These are phyloP conservation scores for Syncephalis plumigaleata DNA, from an alignment of 371 early-diverging fungal species.

Conservation along the genomic window DNA sequence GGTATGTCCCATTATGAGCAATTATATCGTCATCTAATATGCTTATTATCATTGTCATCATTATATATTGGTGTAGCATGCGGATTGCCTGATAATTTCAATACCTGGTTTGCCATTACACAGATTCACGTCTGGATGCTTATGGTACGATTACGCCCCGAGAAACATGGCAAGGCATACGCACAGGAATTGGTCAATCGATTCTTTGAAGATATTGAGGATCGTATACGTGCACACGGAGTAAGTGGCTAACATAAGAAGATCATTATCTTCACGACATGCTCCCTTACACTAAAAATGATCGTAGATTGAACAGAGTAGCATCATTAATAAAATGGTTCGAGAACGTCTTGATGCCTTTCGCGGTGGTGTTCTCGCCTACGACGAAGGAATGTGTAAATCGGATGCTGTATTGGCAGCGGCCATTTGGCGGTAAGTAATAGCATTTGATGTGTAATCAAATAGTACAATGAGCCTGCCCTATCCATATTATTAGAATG, in stretches of 20 bases:
- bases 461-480: too few relatives aligned
- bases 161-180: slow-evolving; percentile 48
- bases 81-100: slow-evolving; percentile 72
- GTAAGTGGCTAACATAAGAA: slow-evolving; percentile 12
- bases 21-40: neutral
- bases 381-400: slow-evolving; percentile 84
- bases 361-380: slow-evolving; percentile 79
- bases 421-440: slow-evolving; percentile 76
- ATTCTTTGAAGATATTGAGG: slow-evolving; percentile 80
- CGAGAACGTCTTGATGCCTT: slow-evolving; percentile 68
- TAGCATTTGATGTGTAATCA: slow-evolving; percentile 4
- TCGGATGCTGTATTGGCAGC: slow-evolving; percentile 83
- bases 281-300: neutral
- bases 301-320: slow-evolving; percentile 43
- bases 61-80: slow-evolving; percentile 20
- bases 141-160: slow-evolving; percentile 64
- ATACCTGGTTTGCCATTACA: slow-evolving; percentile 86
- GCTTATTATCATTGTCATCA: neutral
- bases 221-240: slow-evolving; percentile 43
- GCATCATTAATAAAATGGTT: slow-evolving; percentile 52
- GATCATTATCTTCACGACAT: neutral
- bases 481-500: too few relatives aligned
- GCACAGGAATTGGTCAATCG: slow-evolving; percentile 77
- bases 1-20: slow-evolving; percentile 1
- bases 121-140: slow-evolving; percentile 88